Percentiles rank a stretch among this genome's conserved stretches.
phyloP scores from a whole-genome alignment of 169 alveolate species.

The Plasmodium adleri region DNA sequence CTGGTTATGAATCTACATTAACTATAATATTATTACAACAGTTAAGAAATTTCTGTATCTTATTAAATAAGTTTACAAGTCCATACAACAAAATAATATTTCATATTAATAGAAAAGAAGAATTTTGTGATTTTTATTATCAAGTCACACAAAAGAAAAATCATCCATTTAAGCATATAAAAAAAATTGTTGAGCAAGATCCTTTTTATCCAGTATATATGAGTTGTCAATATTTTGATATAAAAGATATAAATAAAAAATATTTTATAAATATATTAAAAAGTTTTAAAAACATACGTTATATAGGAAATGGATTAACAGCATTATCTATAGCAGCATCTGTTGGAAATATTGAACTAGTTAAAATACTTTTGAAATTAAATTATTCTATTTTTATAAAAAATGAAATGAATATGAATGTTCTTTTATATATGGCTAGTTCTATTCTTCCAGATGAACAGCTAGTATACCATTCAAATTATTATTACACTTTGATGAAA shows the following conservation, averaged over 20 bases:
- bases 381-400: constrained; percentile 34
- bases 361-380: constrained; percentile 71
- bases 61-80: constrained; percentile 76
- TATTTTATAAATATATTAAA: constrained; percentile 23
- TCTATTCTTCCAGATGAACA: constrained; percentile 51
- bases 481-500: constrained; percentile 34
- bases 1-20: constrained; percentile 81
- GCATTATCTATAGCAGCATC: constrained; percentile 81
- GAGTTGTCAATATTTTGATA: constrained; percentile 51
- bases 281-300: constrained; percentile 74
- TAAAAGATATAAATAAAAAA: constrained; percentile 7
- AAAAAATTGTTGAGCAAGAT: constrained; percentile 22
- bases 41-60: constrained; percentile 81
- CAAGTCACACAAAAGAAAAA: constrained; percentile 80
- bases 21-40: constrained; percentile 79
- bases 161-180: constrained; percentile 58
- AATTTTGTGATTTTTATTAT: constrained; percentile 69
- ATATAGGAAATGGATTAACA: constrained; percentile 82
- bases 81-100: constrained; percentile 78
- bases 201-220: constrained; percentile 51
- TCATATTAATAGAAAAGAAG: constrained; percentile 77
- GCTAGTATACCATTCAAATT: constrained; percentile 12
- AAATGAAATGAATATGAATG: constrained; percentile 61
- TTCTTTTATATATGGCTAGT: constrained; percentile 66
- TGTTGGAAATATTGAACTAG: constrained; percentile 77